Base-by-base conservation (phyloP, 306 rosid genomes). In the Phaseolus lunatus region DNA sequence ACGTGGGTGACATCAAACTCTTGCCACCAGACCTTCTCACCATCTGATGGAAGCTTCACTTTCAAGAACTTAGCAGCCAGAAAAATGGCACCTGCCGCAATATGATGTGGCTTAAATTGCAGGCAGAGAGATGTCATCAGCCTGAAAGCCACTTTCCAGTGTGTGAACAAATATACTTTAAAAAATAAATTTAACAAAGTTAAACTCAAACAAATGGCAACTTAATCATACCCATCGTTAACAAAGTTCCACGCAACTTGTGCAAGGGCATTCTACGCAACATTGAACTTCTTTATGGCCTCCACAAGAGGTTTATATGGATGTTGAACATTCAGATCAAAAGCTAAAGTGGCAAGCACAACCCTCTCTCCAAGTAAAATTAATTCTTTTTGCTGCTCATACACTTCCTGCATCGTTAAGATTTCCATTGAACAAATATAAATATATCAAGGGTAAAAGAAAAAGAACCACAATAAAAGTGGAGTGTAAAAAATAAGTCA, bases 231-330 rank as follows among this genome's bases (percentile, higher is more conserved):
- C 99, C 99, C 99, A 82, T 96, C 99, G 75, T 96, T 96, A 80
- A 96, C 98, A 85, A 96, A 96, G 76, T 96, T 96, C 98, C 99
- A 96, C 22, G 99, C 99, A 81, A 96, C 99, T 86, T 92, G 99
- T 53, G 99, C 97, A 81, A 96, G 95, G 78, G 98, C 91, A 82
- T 93, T 89, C 86, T 91, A 90, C 54, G 97, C 97, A 70, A 96
- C 97, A 78, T 92, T 84, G 87, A 96, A 96, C 85, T 90, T 96
- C 91, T 92, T 96, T 86, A 96, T 92, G 56, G 98, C 99, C 86
- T 96, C 99, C 11, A 92, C 99, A 41, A 96, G 99, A 78, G 99
- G 99, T 81, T 92, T 96, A 83, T 96, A 96, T 37, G 99, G 98
- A 79, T 96, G 98, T 77, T 85, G 90, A 79, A 96, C 94, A 82